Evolutionary conservation across 176 grass and related monocot genomes (phyloP), one percentile per base, ranked within the genome.

Genomic region (Aegilops bicornis): DNA sequence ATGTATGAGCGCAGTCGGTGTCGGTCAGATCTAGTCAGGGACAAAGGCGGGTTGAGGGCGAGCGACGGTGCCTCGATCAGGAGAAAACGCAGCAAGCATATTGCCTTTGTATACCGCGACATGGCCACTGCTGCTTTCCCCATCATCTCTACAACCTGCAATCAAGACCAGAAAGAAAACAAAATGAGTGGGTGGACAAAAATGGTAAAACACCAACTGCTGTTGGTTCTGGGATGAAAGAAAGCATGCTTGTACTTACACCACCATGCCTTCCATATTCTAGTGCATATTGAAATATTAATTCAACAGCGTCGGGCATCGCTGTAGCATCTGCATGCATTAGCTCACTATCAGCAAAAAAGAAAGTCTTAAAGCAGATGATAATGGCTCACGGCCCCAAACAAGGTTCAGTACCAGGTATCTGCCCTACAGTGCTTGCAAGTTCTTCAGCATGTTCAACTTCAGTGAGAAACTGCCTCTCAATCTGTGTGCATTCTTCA

Each of bases 201-300:
- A 73, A 65, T 27, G 2, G 12, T 64, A 19, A 15, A 32, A 42
- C 12, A 35, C 31, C 23, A 81, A 58, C 42, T 40, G 37, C 29
- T 22, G 30, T 60, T 68, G 20, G 72, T 76, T 80, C 48, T 79
- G 15, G 64, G 70, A 82, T 61, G 61, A 37, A 73, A 82, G 23
- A 43, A 1, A 19, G 19, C 29, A 29, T 52, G 64, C 31, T 83
- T 83, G 70, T 73, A 94, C 97, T 98, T 90, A 98, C 97, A 87
- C 91, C 92, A 63, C 97, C 97, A 35, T 86, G 84, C 83, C 97
- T 96, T 83, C 97, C 97, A 22, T 88, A 81, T 33, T 70, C 67
- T 20, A 98, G 94, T 42, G 97, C 94, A 60, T 81, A 94, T 25
- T 98, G 97, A 92, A 96, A 98, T 96, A 98, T 94, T 50, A 96